These are phyloP conservation scores for Alternaria longipes DNA, from an alignment of 2,329 filamentous ascomycete species.

Conservation along the genomic window DNA sequence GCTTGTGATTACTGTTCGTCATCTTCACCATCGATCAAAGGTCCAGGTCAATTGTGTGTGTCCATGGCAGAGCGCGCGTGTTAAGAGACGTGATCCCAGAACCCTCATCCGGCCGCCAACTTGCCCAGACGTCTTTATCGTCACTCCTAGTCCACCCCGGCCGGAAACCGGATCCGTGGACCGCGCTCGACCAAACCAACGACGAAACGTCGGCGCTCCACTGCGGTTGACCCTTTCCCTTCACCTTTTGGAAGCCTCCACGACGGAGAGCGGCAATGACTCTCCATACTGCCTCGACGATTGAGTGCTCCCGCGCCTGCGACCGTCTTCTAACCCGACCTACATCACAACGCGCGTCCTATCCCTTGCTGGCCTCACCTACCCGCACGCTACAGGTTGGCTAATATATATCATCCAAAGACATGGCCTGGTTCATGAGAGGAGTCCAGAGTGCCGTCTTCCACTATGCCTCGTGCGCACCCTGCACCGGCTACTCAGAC, in stretches of 20 bases:
- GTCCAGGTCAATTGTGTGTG: background rate
- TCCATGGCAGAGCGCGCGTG: background rate
- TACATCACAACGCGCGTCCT: conserved; percentile 8
- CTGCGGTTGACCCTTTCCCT: conserved; percentile 11
- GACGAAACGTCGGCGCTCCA: conserved; percentile 18
- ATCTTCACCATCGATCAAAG: background rate
- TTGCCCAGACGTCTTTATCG: conserved; percentile 15
- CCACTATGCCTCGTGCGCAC: conserved; percentile 79
- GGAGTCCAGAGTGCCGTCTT: conserved; percentile 78
- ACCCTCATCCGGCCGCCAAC: background rate
- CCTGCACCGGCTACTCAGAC: conserved; percentile 76
- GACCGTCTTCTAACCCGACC: conserved; percentile 8
- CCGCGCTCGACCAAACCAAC: conserved; percentile 20
- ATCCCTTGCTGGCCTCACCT: conserved; percentile 2
- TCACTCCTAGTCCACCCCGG: conserved; percentile 10
- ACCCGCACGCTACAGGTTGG: conserved; percentile 1
- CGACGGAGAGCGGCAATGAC: conserved; percentile 35
- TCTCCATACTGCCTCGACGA: conserved; percentile 31
- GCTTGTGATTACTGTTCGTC: conserved; percentile 3
- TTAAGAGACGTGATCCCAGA: background rate
- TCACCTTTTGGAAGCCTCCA: conserved; percentile 17
- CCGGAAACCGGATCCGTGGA: conserved; percentile 21
- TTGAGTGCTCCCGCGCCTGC: conserved; percentile 31
- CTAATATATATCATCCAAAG: conserved; percentile 2
- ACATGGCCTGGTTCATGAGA: conserved; percentile 54